Conservation (phyloP, 371 early-diverging fungal genomes). For the Zychaea mexicana region DNA sequence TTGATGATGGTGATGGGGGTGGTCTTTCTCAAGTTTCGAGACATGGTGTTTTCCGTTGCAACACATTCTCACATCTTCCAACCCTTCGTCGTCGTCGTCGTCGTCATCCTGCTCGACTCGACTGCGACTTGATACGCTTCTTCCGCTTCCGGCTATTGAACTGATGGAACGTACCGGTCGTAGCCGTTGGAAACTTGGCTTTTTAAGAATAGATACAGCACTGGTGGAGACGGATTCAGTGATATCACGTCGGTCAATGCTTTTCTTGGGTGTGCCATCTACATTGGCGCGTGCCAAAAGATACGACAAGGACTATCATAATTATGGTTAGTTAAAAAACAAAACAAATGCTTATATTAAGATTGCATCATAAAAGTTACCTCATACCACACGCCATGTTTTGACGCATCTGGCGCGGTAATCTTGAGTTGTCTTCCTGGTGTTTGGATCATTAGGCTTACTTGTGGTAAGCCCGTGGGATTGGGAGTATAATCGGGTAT, state of each 20-base stretch:
- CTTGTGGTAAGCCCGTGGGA: constrained; percentile 47
- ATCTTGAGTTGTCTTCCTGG: constrained; percentile 68
- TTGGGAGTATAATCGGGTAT: constrained; percentile 30
- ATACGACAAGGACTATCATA: constrained; percentile 33
- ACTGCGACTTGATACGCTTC: background rate
- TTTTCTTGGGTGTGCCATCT: constrained; percentile 8
- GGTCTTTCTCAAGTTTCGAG: constrained; percentile 42
- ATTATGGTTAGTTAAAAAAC: too few relatives aligned
- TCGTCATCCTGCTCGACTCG: constrained; percentile 10
- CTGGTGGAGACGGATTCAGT: constrained; percentile 6
- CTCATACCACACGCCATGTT: constrained; percentile 71
- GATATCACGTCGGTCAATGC: constrained; percentile 9
- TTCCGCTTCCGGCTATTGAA: constrained; percentile 9
- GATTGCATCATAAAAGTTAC: constrained; percentile 15
- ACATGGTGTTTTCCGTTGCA: constrained; percentile 62
- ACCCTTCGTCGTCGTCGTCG: constrained; percentile 39
- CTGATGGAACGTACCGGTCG: constrained; percentile 12
- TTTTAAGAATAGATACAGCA: constrained; percentile 28
- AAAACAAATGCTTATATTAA: too few relatives aligned
- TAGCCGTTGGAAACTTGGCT: constrained; percentile 37
- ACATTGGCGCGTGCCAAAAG: constrained; percentile 23
- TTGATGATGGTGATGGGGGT: constrained; percentile 22
- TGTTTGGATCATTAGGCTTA: constrained; percentile 69
- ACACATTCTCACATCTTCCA: constrained; percentile 57
- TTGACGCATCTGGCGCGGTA: constrained; percentile 64